Evolutionary conservation across 2,329 filamentous ascomycete genomes (phyloP), one percentile per base, ranked within the genome.

Genomic region (Domatiomyces catenatus): DNA sequence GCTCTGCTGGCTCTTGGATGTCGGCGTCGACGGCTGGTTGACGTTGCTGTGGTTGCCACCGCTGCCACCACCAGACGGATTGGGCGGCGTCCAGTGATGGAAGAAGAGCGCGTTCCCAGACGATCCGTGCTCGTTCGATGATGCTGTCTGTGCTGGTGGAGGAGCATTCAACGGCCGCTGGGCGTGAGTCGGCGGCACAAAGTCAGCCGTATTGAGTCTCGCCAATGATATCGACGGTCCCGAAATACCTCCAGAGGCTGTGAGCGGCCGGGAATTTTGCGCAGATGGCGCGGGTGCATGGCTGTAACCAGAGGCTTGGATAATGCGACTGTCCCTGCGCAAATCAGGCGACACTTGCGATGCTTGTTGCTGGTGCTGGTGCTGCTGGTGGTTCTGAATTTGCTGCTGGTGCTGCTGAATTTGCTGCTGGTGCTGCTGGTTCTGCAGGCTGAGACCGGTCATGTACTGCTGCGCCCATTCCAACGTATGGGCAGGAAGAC

Each of bases 21-120:
- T 82, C 62, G 85, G 83, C 55, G 83, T 84, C 61, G 77, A 77
- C 54, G 84, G 83, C 63, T 84, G 81, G 60, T 80, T 39, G 32
- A 15, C 12, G 32, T 39, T 39, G 15, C 10, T 39, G 32, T 39
- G 10, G 32, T 39, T 39, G 32, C 32, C 32, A 15, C 32, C 12
- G 15, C 12, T 79, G 51, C 76, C 73, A 63, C 73, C 70, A 56
- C 74, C 69, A 53, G 76, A 74, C 56, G 73, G 71, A 76, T 55
- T 76, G 12, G 88, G 88, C 45, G 88, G 88, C 53, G 90, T 84
- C 87, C 88, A 94, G 64, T 94, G 86, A 63, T 94, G 86, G 64
- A 94, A 94, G 66, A 86, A 92, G 46, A 94, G 84, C 19, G 82
- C 84, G 0, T 83, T 80, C 42, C 84, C 86, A 17, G 79, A 24